Base-by-base conservation (phyloP, 768 basidiomycete genomes). In the Boletus barrowsii region DNA sequence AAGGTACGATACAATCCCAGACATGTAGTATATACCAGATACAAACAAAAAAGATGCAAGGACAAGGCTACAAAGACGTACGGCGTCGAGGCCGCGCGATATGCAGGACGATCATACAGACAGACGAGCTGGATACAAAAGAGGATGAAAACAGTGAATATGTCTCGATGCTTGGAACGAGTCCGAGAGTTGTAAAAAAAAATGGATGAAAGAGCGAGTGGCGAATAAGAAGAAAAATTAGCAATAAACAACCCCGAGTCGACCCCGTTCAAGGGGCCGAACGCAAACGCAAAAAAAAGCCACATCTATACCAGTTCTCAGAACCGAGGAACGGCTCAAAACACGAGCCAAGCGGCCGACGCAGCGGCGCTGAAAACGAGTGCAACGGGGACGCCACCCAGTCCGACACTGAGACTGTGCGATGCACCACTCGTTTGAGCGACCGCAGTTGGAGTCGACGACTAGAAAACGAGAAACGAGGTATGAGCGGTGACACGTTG, bases 341-440 rank as follows among this genome's bases (percentile, higher is more conserved):
- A 40, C 2, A 24, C 32, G 36, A 57, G 24, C 1, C 49, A 49
- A 11, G 50, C 10, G 42, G 17, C 42, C 20, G 55, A 61, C 14
- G 37, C 41, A 1, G 50, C 47, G 20, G 51, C 50, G 42, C 53
- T 30, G 15, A 54, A 17, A 5, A 59, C 15, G 15, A 66, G 22
- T 4, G 33, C 51, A 1, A 42, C 33, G 13, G 44, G 55, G 36
- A 52, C 37, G 8, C 61, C 40, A 11, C 54, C 47, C 17, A 61
- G 26, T 9, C 29, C 29, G 9, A 29, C 29, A 29, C 26, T 29
- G 26, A 29, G 26, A 26, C 14, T 13, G 55, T 51, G 55, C 20
- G 49, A 43, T 15, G 65, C 62, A 42, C 56, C 64, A 8, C 41
- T 42, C 10, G 32, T 50, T 8, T 42, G 49, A 33, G 15, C 20